Conservation (phyloP, 371 early-diverging fungal species). For the Mycotypha africana region DNA sequence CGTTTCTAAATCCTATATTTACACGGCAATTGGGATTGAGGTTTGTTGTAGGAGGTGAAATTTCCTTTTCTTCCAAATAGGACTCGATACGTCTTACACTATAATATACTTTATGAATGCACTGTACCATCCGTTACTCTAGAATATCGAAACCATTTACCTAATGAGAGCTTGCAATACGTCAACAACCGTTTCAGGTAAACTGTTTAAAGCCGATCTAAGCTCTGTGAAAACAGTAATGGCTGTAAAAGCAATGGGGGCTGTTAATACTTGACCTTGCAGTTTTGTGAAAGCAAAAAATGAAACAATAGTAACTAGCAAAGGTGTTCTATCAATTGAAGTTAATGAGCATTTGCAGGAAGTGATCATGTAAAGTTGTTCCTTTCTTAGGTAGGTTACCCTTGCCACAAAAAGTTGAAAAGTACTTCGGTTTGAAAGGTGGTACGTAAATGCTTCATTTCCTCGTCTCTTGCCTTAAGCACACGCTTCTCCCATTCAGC, state of each 20-base stretch:
- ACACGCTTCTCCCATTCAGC: slow-evolving; percentile 35
- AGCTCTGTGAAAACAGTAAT: slow-evolving; percentile 53
- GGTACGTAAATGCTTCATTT: slow-evolving; percentile 42
- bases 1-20: slow-evolving; percentile 43
- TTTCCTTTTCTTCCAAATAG: slow-evolving; percentile 71
- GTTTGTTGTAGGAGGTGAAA: slow-evolving; percentile 23
- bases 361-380: neutral
- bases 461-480: slow-evolving; percentile 41
- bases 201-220: slow-evolving; percentile 48
- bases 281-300: slow-evolving; percentile 57
- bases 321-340: slow-evolving; percentile 51
- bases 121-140: too few relatives aligned
- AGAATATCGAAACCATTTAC: too few relatives aligned
- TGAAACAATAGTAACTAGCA: slow-evolving; percentile 48
- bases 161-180: slow-evolving; percentile 31
- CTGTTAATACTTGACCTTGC: slow-evolving; percentile 51
- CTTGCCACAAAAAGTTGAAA: slow-evolving; percentile 30
- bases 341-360: too few relatives aligned
- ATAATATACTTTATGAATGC: too few relatives aligned
- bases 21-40: slow-evolving; percentile 30
- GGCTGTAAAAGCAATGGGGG: slow-evolving; percentile 60
- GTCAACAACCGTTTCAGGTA: slow-evolving; percentile 53
- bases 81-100: slow-evolving; percentile 61
- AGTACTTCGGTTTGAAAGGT: slow-evolving; percentile 22
- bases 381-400: neutral